These are phyloP conservation scores for Phytophthora fragariaefolia DNA, from an alignment of 352 stramenopile genomes.

Conservation along the genomic window DNA sequence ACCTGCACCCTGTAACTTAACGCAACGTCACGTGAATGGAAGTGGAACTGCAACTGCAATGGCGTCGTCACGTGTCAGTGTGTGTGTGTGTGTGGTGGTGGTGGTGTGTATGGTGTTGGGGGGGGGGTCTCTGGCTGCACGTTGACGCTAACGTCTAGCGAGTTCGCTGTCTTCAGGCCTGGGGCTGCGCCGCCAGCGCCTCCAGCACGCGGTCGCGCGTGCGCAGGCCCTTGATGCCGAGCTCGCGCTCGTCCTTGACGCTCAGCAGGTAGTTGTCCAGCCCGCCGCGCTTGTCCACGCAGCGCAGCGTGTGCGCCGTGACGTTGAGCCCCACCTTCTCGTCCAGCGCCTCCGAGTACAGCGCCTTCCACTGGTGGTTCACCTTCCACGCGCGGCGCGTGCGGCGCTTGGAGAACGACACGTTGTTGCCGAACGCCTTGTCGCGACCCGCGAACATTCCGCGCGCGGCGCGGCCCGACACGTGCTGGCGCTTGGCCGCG, in stretches of 20 bases:
- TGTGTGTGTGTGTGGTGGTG: no score
- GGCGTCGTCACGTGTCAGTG: no score
- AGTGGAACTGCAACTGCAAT: no score
- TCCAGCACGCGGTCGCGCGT: conserved; percentile 66
- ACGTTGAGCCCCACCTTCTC: conserved; percentile 94
- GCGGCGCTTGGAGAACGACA: conserved; percentile 93
- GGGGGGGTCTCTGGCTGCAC: background rate
- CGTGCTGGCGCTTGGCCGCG: conserved; percentile 69
- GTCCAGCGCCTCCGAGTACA: conserved; percentile 92
- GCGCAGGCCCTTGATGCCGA: conserved; percentile 71
- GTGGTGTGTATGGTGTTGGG: no score
- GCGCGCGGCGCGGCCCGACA: conserved; percentile 76
- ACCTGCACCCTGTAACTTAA: no score
- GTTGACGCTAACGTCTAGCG: no score
- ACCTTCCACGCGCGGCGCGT: conserved; percentile 94
- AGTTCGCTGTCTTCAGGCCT: background rate
- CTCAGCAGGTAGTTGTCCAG: conserved; percentile 96
- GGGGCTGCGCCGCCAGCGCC: conserved; percentile 37
- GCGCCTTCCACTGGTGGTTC: conserved; percentile 91
- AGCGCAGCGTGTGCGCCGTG: conserved; percentile 92
- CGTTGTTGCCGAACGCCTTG: conserved; percentile 95
- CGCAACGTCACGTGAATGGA: no score
- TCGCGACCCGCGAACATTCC: conserved; percentile 95
- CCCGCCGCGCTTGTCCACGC: conserved; percentile 93
- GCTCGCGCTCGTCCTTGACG: conserved; percentile 84